Evolutionary conservation across 306 rosid genomes (phyloP), one percentile per base, ranked within the genome.

Genomic region (Cucurbita ficifolia): DNA sequence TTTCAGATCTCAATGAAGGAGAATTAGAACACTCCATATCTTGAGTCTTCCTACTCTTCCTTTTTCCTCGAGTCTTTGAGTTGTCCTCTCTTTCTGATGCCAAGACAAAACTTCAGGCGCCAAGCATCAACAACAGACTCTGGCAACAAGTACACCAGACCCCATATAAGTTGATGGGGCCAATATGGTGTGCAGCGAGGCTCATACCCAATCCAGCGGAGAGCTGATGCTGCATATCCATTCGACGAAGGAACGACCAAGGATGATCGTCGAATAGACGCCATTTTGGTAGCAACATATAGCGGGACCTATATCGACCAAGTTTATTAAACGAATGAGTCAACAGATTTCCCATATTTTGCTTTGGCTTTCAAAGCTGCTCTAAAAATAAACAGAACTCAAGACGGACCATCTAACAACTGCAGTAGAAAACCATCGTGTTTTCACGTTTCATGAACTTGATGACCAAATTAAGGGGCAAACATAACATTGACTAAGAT

Each of bases 221-320:
- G 53, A 17, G 79, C 99, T 10, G 96, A 96, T 67, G 73, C 86
- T 3, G 96, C 97, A 65, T 94, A 94, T 2, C 82, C 91, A 18
- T 94, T 90, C 0, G 90, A 82, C 36, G 97, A 94, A 13, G 99
- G 99, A 60, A 94, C 96, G 40, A 94, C 85, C 79, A 94, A 88
- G 64, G 99, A 94, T 63, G 99, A 91, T 79, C 79, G 85, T 86
- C 43, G 86, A 56, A 94, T 94, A 18, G 99, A 94, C 49, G 99
- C 96, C 99, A 94, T 94, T 89, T 89, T 94, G 3, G 99, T 94
- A 57, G 99, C 99, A 78, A 94, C 99, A 51, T 94, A 91, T 17
- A 94, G 58, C 0, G 99, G 99, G 60, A 94, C 96, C 99, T 94
- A 86, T 75, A 77, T 40, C 16, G 8, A 67, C 39, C 17, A 64